Percentiles rank a stretch among this genome's conserved stretches.
Evolutionary conservation across 2,329 filamentous ascomycete genomes (phyloP).

Genomic region (Nemania sp.): DNA sequence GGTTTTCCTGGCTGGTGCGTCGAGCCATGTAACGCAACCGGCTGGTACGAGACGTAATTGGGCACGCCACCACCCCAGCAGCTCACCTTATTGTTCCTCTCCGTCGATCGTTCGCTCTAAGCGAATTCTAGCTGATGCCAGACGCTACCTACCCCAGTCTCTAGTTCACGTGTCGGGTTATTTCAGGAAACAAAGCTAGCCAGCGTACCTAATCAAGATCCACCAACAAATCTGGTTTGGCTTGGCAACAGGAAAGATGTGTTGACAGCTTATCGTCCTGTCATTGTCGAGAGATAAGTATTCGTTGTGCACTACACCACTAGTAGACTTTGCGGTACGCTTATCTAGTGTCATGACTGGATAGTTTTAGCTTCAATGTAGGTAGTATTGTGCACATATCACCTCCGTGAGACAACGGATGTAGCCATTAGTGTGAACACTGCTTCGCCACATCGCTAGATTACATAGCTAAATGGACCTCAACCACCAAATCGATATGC

Average conservation of each 20-base stretch:
- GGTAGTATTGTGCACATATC: too few relatives aligned
- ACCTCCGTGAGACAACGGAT: too few relatives aligned
- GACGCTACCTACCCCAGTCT: slow-evolving; percentile 20
- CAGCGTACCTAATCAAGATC: slow-evolving; percentile 4
- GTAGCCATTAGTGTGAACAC: too few relatives aligned
- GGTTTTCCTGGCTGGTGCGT: not conserved
- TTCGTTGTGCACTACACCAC: too few relatives aligned
- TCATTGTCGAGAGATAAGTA: not conserved
- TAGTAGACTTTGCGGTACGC: too few relatives aligned
- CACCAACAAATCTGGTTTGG: slow-evolving; percentile 2
- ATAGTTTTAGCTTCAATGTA: not conserved
- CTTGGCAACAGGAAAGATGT: slow-evolving; percentile 3
- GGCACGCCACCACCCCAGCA: slow-evolving; percentile 9
- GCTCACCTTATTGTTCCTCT: slow-evolving; percentile 28
- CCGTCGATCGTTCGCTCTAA: slow-evolving; percentile 20
- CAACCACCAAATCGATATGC: too few relatives aligned
- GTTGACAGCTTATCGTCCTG: not conserved
- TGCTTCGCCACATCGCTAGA: too few relatives aligned
- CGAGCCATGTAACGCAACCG: slow-evolving; percentile 18
- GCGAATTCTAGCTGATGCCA: slow-evolving; percentile 18
- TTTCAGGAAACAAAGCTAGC: slow-evolving; percentile 17
- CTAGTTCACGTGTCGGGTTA: slow-evolving; percentile 11
- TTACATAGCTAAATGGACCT: too few relatives aligned
- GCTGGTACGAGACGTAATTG: slow-evolving; percentile 17
- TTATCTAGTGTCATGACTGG: slow-evolving; percentile 2